Evolutionary conservation across 2,329 filamentous ascomycete genomes (phyloP), one percentile per base, ranked within the genome.

Genomic region (Penicillium nordicum): DNA sequence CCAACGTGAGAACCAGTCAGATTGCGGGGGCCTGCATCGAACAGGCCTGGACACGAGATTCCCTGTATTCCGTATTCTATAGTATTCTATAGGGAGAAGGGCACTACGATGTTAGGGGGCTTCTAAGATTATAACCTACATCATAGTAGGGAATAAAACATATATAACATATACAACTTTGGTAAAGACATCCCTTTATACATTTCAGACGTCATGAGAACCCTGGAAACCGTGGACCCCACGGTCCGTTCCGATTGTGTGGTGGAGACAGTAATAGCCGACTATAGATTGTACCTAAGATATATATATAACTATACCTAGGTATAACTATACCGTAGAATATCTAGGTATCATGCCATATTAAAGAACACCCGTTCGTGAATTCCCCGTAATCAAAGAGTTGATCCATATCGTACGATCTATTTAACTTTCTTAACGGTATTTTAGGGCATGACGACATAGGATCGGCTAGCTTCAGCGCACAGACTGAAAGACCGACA

Each of bases 21-120:
- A 47, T 37, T 18, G 34, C 23, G 41, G 55, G 50, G 51, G 43
- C 43, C 41, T 50, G 42, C 54, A 55, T 56, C 27, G 46, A 50
- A 51, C 11, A n/a, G 55, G 58, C 56, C 60, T 63, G 46, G 62
- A 64, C 58, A 58, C 58, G 56, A 59, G 49, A 37, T 43, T 42
- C 21, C 49, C 37, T 41, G 36, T 21, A 21, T 27, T 45, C 11
- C 18, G 43, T 23, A 21, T 12, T 45, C 29, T 14, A 27, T 49
- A 49, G n/a, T 6, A 7, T 27, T 27, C 7, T 21, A 21, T 18
- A 29, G 21, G 3, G 23, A 42, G 42, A 21, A 12, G 16, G 8
- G 14, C 1, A 14, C 30, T 49, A 50, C 37, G n/a, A 30, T 12
- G 41, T 49, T 42, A 59, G 36, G 41, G 38, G 34, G 25, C 32